phyloP scores from a whole-genome alignment of 1,139 yeast species.

The Pichia sp. region DNA sequence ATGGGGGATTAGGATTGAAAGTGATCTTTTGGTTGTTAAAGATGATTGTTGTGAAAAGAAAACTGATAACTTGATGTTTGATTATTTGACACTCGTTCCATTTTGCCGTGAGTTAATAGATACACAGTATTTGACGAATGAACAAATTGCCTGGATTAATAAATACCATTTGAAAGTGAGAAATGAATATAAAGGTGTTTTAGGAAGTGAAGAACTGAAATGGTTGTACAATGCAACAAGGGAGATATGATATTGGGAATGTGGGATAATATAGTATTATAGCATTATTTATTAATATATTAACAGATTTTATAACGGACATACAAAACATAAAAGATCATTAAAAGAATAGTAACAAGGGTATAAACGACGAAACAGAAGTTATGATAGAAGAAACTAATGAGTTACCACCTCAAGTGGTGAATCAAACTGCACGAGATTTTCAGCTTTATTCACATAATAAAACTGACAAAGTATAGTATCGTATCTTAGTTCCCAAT shows the following conservation, averaged over 20 bases:
- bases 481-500: conserved; percentile 31
- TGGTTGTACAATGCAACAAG: conserved; percentile 47
- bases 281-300: no score
- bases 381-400: no score
- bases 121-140: conserved; percentile 29
- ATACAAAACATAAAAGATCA: neutral
- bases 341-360: neutral
- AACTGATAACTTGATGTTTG: conserved; percentile 35
- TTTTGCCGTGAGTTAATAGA: conserved; percentile 46
- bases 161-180: conserved; percentile 38
- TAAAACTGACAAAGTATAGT: conserved; percentile 27
- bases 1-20: conserved; percentile 50
- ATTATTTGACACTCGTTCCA: conserved; percentile 49
- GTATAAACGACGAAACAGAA: neutral
- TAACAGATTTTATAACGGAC: no score
- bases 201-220: conserved; percentile 33
- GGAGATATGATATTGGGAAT: neutral
- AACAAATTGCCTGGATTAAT: conserved; percentile 50
- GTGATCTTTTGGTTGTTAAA: conserved; percentile 36
- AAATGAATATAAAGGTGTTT: conserved; percentile 23
- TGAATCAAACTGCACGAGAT: conserved; percentile 28
- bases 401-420: conserved; percentile 27
- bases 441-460: conserved; percentile 25
- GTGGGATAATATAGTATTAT: no score
- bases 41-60: conserved; percentile 17